Percentiles rank a stretch among this genome's conserved stretches.
Evolutionary conservation across 805 yeast genomes (phyloP).

Genomic region (Kodamaea neixiangensis): DNA sequence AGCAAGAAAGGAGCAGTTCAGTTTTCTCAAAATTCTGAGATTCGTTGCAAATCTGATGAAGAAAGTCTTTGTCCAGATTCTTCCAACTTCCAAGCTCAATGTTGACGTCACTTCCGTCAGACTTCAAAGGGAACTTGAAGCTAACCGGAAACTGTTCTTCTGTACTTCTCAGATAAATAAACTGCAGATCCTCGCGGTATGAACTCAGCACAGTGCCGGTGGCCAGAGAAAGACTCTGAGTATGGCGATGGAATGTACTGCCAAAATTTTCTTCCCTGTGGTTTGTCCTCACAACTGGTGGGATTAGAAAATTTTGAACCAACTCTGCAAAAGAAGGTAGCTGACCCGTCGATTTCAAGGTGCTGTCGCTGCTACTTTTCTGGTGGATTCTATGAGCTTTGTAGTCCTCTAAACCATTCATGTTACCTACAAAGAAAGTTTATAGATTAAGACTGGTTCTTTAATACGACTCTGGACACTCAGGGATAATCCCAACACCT

Average conservation of each 20-base stretch:
- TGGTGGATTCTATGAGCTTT: not conserved
- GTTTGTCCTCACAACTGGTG: not conserved
- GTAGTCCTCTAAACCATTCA: not conserved
- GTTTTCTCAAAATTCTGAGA: not conserved
- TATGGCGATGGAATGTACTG: not conserved
- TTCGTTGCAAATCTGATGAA: not conserved
- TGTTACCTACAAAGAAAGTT: slow-evolving; percentile 1
- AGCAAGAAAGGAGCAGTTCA: not conserved
- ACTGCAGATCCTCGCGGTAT: not conserved
- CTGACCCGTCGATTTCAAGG: not conserved
- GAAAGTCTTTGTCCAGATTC: not conserved
- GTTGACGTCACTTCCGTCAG: not conserved
- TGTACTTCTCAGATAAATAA: not conserved
- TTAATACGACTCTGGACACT: not conserved
- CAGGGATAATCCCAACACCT: not conserved
- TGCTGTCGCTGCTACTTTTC: not conserved
- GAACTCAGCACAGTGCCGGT: not conserved
- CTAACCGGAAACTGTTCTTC: not conserved
- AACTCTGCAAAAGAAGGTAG: slow-evolving; percentile 9
- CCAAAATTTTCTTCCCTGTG: not conserved
- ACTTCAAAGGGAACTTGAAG: not conserved
- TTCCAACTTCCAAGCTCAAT: not conserved
- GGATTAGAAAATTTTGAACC: not conserved
- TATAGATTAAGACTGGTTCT: not conserved
- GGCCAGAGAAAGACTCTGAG: not conserved